Evolutionary conservation across 176 grass and related monocot genomes (phyloP).

Genomic region (Phragmites australis): DNA sequence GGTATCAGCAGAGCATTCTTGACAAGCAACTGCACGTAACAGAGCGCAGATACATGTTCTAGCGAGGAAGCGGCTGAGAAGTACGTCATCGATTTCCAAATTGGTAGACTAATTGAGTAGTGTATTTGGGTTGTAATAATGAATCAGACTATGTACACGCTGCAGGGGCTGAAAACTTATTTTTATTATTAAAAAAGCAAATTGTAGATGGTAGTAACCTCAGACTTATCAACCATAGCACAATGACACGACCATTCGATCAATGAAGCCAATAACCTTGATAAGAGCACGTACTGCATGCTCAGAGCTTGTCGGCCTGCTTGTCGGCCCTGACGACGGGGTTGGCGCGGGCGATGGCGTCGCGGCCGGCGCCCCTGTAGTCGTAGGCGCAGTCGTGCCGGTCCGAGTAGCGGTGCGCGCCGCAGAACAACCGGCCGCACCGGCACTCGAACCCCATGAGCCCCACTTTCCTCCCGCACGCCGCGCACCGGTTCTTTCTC

Average conservation of each 20-base stretch:
- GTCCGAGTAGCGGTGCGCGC: constrained; percentile 62
- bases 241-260: neutral
- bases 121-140: too few relatives aligned
- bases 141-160: too few relatives aligned
- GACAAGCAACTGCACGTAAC: neutral
- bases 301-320: constrained; percentile 62
- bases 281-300: neutral
- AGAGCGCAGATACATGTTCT: neutral
- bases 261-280: neutral
- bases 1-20: neutral
- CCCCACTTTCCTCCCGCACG: constrained; percentile 54
- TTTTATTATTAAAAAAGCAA: too few relatives aligned
- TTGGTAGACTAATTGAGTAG: too few relatives aligned
- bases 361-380: constrained; percentile 58
- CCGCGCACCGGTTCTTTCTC: constrained; percentile 22
- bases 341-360: constrained; percentile 61
- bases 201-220: neutral
- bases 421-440: constrained; percentile 73
- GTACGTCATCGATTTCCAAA: too few relatives aligned
- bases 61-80: neutral
- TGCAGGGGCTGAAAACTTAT: too few relatives aligned
- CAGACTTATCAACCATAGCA: neutral
- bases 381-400: constrained; percentile 61
- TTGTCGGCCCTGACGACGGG: constrained; percentile 64
- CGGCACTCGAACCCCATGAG: constrained; percentile 72